Percentiles rank a stretch among this genome's conserved stretches.
Conservation (phyloP, 768 basidiomycete genomes). For the Lenzites betulinus region DNA sequence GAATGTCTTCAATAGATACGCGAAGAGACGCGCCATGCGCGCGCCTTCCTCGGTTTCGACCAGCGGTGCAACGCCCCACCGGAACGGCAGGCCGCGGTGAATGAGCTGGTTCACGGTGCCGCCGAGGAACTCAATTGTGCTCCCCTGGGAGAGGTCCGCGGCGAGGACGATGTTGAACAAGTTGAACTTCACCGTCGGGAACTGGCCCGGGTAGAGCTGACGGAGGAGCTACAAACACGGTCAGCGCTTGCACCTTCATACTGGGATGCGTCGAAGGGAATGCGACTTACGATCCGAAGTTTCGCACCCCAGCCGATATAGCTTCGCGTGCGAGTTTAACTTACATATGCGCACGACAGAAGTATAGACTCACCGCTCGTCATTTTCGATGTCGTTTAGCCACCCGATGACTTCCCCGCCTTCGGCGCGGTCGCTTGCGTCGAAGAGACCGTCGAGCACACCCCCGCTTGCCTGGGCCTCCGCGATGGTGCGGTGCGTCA, state of each 20-base stretch:
- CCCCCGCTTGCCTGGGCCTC: conserved; percentile 49
- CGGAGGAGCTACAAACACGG: conserved; percentile 59
- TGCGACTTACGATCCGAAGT: conserved; percentile 16
- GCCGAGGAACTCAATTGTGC: conserved; percentile 62
- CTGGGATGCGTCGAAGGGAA: background rate
- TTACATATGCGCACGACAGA: background rate
- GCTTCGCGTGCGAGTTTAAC: conserved; percentile 1
- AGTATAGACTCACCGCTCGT: conserved; percentile 51
- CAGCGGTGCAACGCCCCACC: conserved; percentile 85
- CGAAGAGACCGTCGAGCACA: conserved; percentile 75
- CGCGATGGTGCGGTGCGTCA: conserved; percentile 65
- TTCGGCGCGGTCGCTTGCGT: conserved; percentile 86
- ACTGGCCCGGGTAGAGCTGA: conserved; percentile 77
- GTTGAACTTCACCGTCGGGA: conserved; percentile 75
- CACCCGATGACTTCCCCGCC: conserved; percentile 74
- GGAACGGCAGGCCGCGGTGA: conserved; percentile 68
- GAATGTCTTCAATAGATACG: conserved; percentile 61
- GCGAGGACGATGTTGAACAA: conserved; percentile 82
- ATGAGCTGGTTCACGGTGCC: conserved; percentile 71
- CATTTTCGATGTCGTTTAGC: conserved; percentile 92
- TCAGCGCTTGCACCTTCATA: conserved; percentile 8
- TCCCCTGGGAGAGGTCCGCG: conserved; percentile 72
- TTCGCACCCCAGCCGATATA: conserved; percentile 27
- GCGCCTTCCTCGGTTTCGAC: conserved; percentile 53
- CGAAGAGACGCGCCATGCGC: conserved; percentile 74